Conservation (phyloP, 108 stramenopile species). For the Asterionellopsis glacialis region DNA sequence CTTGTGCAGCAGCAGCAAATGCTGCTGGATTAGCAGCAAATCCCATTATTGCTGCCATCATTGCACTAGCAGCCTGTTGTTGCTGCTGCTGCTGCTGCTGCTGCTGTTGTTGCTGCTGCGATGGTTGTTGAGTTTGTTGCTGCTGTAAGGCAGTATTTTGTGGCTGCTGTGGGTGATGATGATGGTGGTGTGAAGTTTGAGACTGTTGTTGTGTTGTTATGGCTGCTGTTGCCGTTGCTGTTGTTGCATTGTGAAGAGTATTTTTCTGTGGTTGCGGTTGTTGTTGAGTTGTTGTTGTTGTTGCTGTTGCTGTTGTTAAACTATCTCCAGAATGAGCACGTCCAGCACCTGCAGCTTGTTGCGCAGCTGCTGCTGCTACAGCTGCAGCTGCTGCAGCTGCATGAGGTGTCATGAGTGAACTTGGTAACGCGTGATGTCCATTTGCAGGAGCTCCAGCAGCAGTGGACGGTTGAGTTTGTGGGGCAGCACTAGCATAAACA, state of each 20-base stretch:
- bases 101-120: neutral
- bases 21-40: neutral
- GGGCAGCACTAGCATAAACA: no score
- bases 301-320: neutral
- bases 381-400: slow-evolving; percentile 32
- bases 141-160: no score
- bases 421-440: no score
- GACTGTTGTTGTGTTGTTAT: neutral
- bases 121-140: no score
- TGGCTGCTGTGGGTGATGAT: neutral
- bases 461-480: no score
- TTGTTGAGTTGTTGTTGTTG: neutral
- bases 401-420: slow-evolving; percentile 28
- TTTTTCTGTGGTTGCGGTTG: neutral
- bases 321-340: neutral
- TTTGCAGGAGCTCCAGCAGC: no score
- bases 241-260: neutral
- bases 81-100: neutral
- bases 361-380: slow-evolving; percentile 29
- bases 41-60: neutral
- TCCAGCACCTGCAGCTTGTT: slow-evolving; percentile 9
- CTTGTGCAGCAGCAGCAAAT: slow-evolving; percentile 4
- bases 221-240: neutral
- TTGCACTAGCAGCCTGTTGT: neutral
- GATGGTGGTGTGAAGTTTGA: slow-evolving; percentile 1